Evolutionary conservation across 139 green algal genomes (phyloP), one percentile per base, ranked within the genome.

Genomic region (Spirogloea muscicola): DNA sequence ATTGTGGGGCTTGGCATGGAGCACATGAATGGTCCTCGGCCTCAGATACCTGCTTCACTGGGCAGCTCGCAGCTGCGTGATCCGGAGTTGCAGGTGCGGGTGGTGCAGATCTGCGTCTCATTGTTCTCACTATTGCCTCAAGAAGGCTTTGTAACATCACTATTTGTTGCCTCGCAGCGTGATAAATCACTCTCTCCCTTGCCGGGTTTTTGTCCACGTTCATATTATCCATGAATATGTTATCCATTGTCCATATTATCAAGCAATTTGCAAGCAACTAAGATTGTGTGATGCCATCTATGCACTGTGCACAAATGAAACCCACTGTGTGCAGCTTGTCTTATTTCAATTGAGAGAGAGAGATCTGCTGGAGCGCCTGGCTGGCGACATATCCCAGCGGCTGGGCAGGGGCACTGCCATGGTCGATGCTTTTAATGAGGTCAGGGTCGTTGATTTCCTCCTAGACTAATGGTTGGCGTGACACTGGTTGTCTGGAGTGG

Each of bases 281-380:
- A n/a, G n/a, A n/a, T n/a, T n/a, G n/a, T n/a, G n/a, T n/a, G n/a
- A n/a, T n/a, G n/a, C n/a, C n/a, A n/a, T n/a, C n/a, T n/a, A n/a
- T n/a, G n/a, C n/a, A n/a, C n/a, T n/a, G n/a, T n/a, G n/a, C n/a
- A n/a, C n/a, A n/a, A n/a, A n/a, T n/a, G n/a, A n/a, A n/a, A n/a
- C n/a, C n/a, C n/a, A n/a, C n/a, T 55, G 9, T 55, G 4, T 75
- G 48, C 73, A 81, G 73, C 46, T 74, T 21, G 29, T 44, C 18
- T 36, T 81, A 43, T 81, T 81, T 44, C 61, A 36, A 3, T 43
- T 81, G 61, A 40, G 61, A 7, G 73, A 81, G 73, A 21, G 62
- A 21, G 61, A 81, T 44, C 61, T 74, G 40, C 73, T 81, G 46
- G 44, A 75, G 46, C 73, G 73, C 31, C 55, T 81, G 4, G 73